phyloP scores from a whole-genome alignment of 306 rosid species.

The Cicer chorassanicum region DNA sequence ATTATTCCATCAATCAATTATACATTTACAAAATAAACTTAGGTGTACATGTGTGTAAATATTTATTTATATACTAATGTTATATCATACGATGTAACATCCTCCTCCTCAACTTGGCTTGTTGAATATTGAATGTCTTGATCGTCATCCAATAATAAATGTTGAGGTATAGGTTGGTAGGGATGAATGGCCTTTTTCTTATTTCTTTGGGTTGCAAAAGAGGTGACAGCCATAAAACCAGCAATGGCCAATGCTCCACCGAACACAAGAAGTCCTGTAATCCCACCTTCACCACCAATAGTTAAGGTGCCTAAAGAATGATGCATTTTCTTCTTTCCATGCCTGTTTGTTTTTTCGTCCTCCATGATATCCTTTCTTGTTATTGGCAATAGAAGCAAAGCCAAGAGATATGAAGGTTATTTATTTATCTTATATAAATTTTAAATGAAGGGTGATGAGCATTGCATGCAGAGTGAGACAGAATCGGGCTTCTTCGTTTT shows the following conservation, averaged over 20 bases:
- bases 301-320: conserved; percentile 22
- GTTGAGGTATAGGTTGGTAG: conserved; percentile 29
- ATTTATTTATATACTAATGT: neutral
- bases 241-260: conserved; percentile 65
- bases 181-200: conserved; percentile 27
- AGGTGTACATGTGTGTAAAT: neutral
- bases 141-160: conserved; percentile 21
- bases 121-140: conserved; percentile 29
- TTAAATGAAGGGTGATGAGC: neutral
- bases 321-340: conserved; percentile 38
- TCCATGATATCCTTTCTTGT: conserved; percentile 28
- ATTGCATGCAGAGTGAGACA: conserved; percentile 15
- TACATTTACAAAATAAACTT: no score
- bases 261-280: conserved; percentile 52
- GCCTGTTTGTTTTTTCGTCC: conserved; percentile 27
- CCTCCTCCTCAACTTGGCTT: neutral
- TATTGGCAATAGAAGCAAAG: neutral
- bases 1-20: no score
- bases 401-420: conserved; percentile 19
- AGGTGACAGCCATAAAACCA: conserved; percentile 49
- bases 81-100: conserved; percentile 43
- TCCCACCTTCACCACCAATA: conserved; percentile 45
- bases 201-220: conserved; percentile 41
- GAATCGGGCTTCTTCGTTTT: conserved; percentile 40
- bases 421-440: conserved; percentile 1